These are phyloP conservation scores for Sordariomycetes sp. DNA, from an alignment of 2,329 filamentous ascomycete genomes.

Conservation along the genomic window DNA sequence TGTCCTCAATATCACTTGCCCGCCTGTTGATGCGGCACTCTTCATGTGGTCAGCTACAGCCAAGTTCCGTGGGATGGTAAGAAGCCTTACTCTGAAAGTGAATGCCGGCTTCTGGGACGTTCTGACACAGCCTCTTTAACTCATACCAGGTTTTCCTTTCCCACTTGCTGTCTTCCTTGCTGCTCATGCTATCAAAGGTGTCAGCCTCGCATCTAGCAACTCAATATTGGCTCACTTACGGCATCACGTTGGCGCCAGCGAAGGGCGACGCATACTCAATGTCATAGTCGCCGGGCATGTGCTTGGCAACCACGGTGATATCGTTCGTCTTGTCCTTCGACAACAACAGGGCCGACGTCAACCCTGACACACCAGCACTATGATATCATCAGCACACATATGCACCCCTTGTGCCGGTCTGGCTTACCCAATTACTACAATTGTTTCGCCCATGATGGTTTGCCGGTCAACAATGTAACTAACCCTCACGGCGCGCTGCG, in stretches of 20 bases:
- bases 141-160: slow-evolving; percentile 51
- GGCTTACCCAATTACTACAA: slow-evolving; percentile 3
- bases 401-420: background rate
- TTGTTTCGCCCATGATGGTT: slow-evolving; percentile 2
- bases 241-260: slow-evolving; percentile 68
- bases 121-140: slow-evolving; percentile 41
- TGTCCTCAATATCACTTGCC: slow-evolving; percentile 1
- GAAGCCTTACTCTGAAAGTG: slow-evolving; percentile 51
- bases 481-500: too few relatives aligned
- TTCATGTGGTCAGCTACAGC: slow-evolving; percentile 9
- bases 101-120: slow-evolving; percentile 63
- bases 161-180: slow-evolving; percentile 30
- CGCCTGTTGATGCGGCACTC: slow-evolving; percentile 32
- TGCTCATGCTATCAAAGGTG: slow-evolving; percentile 16
- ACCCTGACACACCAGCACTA: slow-evolving; percentile 27
- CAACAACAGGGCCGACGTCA: slow-evolving; percentile 28
- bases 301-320: slow-evolving; percentile 47
- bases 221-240: slow-evolving; percentile 33
- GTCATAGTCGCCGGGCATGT: slow-evolving; percentile 81
- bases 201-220: background rate
- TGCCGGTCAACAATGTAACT: too few relatives aligned
- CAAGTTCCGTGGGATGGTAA: background rate
- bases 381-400: background rate
- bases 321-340: slow-evolving; percentile 20
- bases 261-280: slow-evolving; percentile 76